These are phyloP conservation scores for Neocatenulostroma microsporum DNA, from an alignment of 2,329 filamentous ascomycete species.

Conservation along the genomic window DNA sequence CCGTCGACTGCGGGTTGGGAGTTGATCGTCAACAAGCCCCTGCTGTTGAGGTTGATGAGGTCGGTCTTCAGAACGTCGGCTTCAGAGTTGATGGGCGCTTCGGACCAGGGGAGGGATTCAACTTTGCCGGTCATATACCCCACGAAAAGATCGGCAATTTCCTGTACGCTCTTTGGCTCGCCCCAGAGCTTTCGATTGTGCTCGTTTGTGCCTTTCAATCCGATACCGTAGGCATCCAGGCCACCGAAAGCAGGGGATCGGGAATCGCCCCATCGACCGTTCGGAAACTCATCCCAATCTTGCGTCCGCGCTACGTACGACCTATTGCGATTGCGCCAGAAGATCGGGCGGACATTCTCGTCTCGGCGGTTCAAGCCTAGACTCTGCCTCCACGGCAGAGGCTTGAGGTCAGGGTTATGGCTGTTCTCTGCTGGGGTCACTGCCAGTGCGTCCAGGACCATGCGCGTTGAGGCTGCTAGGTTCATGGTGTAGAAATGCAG, in stretches of 20 bases:
- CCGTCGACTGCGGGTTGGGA: slow-evolving; percentile 93
- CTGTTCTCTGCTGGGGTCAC: slow-evolving; percentile 71
- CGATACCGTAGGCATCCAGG: slow-evolving; percentile 87
- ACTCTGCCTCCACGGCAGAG: slow-evolving; percentile 94
- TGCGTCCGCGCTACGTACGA: slow-evolving; percentile 93
- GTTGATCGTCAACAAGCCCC: slow-evolving; percentile 90
- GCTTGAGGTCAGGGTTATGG: slow-evolving; percentile 45
- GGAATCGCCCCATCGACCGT: slow-evolving; percentile 96
- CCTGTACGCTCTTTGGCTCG: slow-evolving; percentile 67
- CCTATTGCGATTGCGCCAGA: slow-evolving; percentile 96
- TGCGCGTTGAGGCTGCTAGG: slow-evolving; percentile 82
- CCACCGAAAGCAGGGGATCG: slow-evolving; percentile 94
- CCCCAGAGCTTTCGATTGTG: slow-evolving; percentile 95
- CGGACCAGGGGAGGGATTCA: slow-evolving; percentile 85
- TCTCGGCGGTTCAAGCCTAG: slow-evolving; percentile 79
- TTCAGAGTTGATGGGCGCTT: slow-evolving; percentile 75
- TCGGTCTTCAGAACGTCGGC: slow-evolving; percentile 68
- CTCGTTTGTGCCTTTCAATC: slow-evolving; percentile 88
- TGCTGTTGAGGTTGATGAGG: slow-evolving; percentile 72
- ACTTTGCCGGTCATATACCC: slow-evolving; percentile 75
- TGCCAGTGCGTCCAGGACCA: slow-evolving; percentile 84
- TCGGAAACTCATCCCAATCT: slow-evolving; percentile 98
- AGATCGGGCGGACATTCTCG: slow-evolving; percentile 95
- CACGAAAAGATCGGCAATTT: slow-evolving; percentile 77
- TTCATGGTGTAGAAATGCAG: slow-evolving; percentile 99